Evolutionary conservation across 1,284 basidiomycete genomes (phyloP).

Genomic region (Marasmius fiardii): DNA sequence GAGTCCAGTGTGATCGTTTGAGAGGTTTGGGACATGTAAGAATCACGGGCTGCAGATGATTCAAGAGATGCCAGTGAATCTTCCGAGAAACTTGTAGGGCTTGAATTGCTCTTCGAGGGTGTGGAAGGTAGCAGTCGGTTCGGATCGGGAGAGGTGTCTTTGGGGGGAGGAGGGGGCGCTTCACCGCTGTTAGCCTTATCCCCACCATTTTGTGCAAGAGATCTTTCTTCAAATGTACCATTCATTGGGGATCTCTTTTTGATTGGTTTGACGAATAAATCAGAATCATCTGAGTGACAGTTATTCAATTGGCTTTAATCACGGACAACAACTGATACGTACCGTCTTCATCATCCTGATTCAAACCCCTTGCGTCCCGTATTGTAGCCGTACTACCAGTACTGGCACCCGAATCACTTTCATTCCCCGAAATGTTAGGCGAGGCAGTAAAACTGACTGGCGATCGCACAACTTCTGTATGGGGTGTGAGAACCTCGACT

Average conservation of each 20-base stretch:
- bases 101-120: too few species aligned
- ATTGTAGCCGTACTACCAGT: neutral
- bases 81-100: neutral
- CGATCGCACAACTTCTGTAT: too few species aligned
- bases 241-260: neutral
- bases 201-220: neutral
- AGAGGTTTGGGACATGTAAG: neutral
- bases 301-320: too few species aligned
- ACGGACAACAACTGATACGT: neutral
- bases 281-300: neutral
- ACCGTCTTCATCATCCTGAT: neutral
- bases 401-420: neutral
- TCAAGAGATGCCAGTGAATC: neutral
- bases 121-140: too few species aligned
- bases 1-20: conserved; percentile 9
- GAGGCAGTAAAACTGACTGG: too few species aligned
- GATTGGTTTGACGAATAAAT: neutral
- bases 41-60: neutral
- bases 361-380: neutral
- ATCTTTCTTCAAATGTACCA: too few species aligned
- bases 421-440: neutral
- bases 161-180: neutral
- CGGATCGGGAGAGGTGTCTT: too few species aligned
- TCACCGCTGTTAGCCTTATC: neutral
- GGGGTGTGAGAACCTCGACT: too few species aligned